Base-by-base conservation (phyloP, 2,329 filamentous ascomycete species). In the Fusarium torreyae region DNA sequence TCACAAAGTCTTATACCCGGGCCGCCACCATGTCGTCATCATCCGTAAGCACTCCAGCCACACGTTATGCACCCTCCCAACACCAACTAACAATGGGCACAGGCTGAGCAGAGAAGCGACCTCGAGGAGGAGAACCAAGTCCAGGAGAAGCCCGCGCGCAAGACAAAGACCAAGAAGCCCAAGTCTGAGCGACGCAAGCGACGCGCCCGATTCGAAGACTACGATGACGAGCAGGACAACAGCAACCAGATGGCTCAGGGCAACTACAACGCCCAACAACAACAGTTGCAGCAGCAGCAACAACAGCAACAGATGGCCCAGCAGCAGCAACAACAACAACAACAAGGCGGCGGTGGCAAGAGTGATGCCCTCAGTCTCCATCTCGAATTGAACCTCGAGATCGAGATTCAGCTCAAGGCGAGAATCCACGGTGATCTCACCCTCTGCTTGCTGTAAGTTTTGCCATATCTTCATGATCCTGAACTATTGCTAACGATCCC, bases 401-500 rank as follows among this genome's bases (percentile, higher is more conserved):
- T 95, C 54, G 93, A 96, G 80, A 92, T 96, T 66, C 90, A 93
- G 75, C 86, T 96, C 61, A 96, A 95, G 84, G 93, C 93, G 26
- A 91, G 91, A 80, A 94, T 96, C 70, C 89, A 94, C 73, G 93
- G 94, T 76, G 93, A 97, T 82, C 81, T 97, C 70, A 94, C 92
- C 22, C 81, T 96, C 68, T 91, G 89, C 68, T 85, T 96, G 68
- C 80, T 87, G 85, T 87, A 81, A 78, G 85, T 83, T 49, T 15
- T 26, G 11, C 7, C n/a, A 15, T 33, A 8, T 5, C 18, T 20
- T 46, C 11, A 26, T 13, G 6, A 3, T 15, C 8, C 22, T 44
- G 17, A 7, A 51, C 14, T 9, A 36, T 22, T 13, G 14, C 59
- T 68, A 26, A 68, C 48, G 3, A n/a, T 17, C n/a, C 6, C 4